phyloP scores from a whole-genome alignment of 2,329 filamentous ascomycete species.

The Epichloe sibirici region DNA sequence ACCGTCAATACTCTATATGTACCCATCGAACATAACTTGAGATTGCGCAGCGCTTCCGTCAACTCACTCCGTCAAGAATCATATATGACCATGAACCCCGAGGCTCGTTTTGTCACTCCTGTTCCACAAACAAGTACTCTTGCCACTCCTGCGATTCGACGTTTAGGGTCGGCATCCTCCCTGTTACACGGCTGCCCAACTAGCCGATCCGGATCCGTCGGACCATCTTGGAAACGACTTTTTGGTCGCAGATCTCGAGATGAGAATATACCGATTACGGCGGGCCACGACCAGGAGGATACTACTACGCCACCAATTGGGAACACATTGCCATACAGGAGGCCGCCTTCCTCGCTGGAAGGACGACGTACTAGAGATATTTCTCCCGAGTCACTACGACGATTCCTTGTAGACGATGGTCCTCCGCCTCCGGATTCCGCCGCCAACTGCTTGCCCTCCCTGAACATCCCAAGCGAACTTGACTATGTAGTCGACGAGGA shows the following conservation, averaged over 20 bases:
- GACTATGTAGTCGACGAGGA: constrained; percentile 27
- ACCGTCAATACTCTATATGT: constrained; percentile 74
- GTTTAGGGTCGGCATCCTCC: constrained; percentile 19
- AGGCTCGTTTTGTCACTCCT: constrained; percentile 62
- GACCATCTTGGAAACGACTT: constrained; percentile 39
- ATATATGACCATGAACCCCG: constrained; percentile 65
- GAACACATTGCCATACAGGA: background rate
- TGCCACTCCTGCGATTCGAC: constrained; percentile 11
- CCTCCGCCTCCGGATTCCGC: constrained; percentile 17
- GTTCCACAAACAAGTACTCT: constrained; percentile 37
- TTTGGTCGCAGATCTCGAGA: constrained; percentile 27
- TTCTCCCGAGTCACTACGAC: constrained; percentile 42
- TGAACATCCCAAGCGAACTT: constrained; percentile 25
- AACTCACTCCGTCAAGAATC: constrained; percentile 46
- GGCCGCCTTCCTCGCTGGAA: constrained; percentile 17
- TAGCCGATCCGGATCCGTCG: constrained; percentile 35
- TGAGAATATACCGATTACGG: background rate
- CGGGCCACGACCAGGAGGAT: background rate
- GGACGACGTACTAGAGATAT: constrained; percentile 36
- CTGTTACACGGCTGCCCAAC: constrained; percentile 26
- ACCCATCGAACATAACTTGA: constrained; percentile 52
- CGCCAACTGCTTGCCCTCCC: constrained; percentile 17
- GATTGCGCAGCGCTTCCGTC: constrained; percentile 52
- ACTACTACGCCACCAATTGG: background rate
- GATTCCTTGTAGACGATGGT: constrained; percentile 37